Base-by-base conservation (phyloP, 2,329 filamentous ascomycete species). In the Hymenoscyphus fructigenus region DNA sequence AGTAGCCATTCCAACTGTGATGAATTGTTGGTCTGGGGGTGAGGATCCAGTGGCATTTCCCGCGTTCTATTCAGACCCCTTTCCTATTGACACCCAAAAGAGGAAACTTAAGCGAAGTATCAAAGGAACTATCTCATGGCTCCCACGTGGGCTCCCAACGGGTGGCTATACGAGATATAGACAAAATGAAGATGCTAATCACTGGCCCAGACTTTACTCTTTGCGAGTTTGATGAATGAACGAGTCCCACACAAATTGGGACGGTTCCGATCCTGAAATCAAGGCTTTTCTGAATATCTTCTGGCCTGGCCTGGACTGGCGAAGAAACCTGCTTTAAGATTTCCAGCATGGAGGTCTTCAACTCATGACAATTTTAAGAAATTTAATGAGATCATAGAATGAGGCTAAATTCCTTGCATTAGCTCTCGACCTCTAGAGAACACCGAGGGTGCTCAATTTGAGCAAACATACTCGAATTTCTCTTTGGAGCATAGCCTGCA, bases 41-140 rank as follows among this genome's bases (percentile, higher is more conserved):
- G 47, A 28, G 57, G 44, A n/a, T 15, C n/a, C 4, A 23, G 26
- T 61, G 36, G 36, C 32, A 34, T 9, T 57, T 44, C 20, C 57
- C 59, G 56, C 32, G 32, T 66, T 57, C 60, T 69, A 72, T 70
- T 69, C 63, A 69, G 57, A 61, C 60, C 69, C 64, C 61, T 59
- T 64, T 70, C 66, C 68, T 72, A 72, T 72, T 70, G 60, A 70
- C 53, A 50, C 57, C 70, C 65, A 26, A 23, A 65, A 63, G 20
- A 26, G 66, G 65, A 34, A 32, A 41, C 26, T 20, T 69, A 68
- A 67, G 66, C 66, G 62, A 69, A 60, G 12, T 20, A 26, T 61
- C 29, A 55, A 55, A 61, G 60, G 36, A 29, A 53, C 36, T n/a
- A 38, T 17, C 2, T 26, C 47, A 53, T 26, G 10, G 20, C 20